Percentiles rank a stretch among this genome's conserved stretches.
These are phyloP conservation scores for Yamadazyma philogaea DNA, from an alignment of 805 yeast genomes.

Conservation along the genomic window DNA sequence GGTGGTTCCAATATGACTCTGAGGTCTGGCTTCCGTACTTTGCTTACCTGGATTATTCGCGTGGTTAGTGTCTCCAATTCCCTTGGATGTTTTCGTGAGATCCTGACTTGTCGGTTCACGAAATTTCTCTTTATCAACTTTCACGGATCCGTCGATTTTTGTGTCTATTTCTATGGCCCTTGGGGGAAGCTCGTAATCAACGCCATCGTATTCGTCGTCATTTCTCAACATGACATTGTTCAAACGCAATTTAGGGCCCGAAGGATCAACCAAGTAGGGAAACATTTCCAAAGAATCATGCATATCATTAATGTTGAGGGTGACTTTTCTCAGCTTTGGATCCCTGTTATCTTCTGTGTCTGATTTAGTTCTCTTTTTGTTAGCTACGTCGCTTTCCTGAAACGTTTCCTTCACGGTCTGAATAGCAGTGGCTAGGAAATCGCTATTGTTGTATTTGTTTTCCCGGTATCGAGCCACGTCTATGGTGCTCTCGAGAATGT, in stretches of 20 bases:
- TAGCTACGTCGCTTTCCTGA: too few relatives aligned
- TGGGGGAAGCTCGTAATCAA: conserved; percentile 31
- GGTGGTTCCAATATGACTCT: conserved; percentile 50
- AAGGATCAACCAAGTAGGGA: conserved; percentile 68
- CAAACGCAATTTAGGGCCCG: conserved; percentile 56
- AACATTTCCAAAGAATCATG: conserved; percentile 59
- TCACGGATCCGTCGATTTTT: conserved; percentile 1
- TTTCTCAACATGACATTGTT: conserved; percentile 50
- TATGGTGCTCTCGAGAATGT: conserved; percentile 68
- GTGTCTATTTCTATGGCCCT: conserved; percentile 13
- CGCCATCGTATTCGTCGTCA: conserved; percentile 52
- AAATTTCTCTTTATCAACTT: conserved; percentile 4
- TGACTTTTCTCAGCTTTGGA: conserved; percentile 19
- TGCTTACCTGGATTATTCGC: conserved; percentile 11
- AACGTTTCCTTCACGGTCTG: conserved; percentile 15
- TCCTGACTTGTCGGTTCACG: conserved; percentile 6
- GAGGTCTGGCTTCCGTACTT: conserved; percentile 16
- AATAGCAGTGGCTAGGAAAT: conserved; percentile 25
- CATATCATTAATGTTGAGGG: conserved; percentile 64
- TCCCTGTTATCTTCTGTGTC: conserved; percentile 10
- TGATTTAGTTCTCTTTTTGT: not conserved
- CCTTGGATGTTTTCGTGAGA: not conserved
- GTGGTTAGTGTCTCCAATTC: conserved; percentile 1
- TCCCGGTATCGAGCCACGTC: conserved; percentile 66
- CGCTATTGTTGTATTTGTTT: conserved; percentile 40